Base-by-base conservation (phyloP, 108 stramenopile genomes). In the Epipyxis sp. region DNA sequence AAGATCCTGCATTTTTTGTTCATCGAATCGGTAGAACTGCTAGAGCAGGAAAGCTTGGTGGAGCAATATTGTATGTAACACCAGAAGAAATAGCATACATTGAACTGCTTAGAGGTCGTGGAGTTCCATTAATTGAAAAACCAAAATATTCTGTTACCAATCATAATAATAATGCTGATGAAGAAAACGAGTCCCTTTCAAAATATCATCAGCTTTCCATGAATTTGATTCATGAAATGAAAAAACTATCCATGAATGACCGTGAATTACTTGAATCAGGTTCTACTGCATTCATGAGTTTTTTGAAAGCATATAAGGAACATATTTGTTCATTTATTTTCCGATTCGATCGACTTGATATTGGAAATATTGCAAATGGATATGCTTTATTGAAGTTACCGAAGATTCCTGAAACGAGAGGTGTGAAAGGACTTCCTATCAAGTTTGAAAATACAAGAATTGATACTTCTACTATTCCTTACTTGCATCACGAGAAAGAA, bases 21-120 rank as follows among this genome's bases (percentile, higher is more conserved):
- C 98, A 99, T 86, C 91, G 98, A 46, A 96, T 96, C 37, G 98
- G 98, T 1, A 79, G 98, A 44, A 90, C 95, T 3, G 98, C 97
- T 32, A 85, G 98, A 39, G 98, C 97, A 1, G 98, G 98, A 3
- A 86, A 85, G 20, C 68, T 59, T 44, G 98, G 98, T 39, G 80
- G 79, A n/a, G 91, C 91, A 59, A 79, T 96, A 71, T 76, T 97
- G 1, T 93, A 98, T 76, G 83, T 99, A 43, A 91, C 90, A 42
- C 81, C 86, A 35, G 91, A 94, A 72, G 98, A 99, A 87, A 93
- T 93, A 50, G 83, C 94, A 1, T 99, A 96, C 80, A 82, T 96
- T 20, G 95, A 97, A 65, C 87, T 97, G 30, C 83, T 99, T 62
- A 35, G 80, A 25, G 77, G 80, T 40, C 81, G 71, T 37, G 71